Evolutionary conservation across 495 filamentous ascomycete genomes (phyloP).

Genomic region (Penicillium paradoxum): DNA sequence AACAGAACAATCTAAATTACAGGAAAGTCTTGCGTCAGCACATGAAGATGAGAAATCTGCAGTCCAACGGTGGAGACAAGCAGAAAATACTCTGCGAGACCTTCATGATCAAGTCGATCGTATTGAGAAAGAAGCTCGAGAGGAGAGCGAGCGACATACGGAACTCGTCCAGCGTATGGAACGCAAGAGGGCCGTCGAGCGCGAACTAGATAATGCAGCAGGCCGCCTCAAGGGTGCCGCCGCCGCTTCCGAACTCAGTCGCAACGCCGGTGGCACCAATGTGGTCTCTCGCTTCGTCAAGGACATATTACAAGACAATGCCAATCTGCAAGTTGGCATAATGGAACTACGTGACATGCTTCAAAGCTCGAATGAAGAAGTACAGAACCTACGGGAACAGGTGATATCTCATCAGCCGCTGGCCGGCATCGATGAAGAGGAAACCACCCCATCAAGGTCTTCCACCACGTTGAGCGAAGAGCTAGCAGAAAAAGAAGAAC

Average conservation of each 20-base stretch:
- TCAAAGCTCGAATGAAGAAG: constrained; percentile 87
- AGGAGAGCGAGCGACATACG: constrained; percentile 76
- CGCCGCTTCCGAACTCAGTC: constrained; percentile 55
- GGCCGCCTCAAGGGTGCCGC: constrained; percentile 75
- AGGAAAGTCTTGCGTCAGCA: constrained; percentile 57
- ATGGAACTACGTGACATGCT: constrained; percentile 89
- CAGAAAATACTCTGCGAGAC: constrained; percentile 65
- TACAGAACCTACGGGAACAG: constrained; percentile 79
- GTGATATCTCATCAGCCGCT: constrained; percentile 73
- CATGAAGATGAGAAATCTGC: constrained; percentile 70
- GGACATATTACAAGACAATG: constrained; percentile 93
- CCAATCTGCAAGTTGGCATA: constrained; percentile 83
- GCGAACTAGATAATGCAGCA: constrained; percentile 69
- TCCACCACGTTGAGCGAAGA: constrained; percentile 62
- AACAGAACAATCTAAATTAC: constrained; percentile 68
- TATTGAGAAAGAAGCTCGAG: constrained; percentile 77
- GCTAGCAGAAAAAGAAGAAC: constrained; percentile 50
- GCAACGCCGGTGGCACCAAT: constrained; percentile 49
- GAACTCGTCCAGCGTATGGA: constrained; percentile 80
- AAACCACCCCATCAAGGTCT: constrained; percentile 9
- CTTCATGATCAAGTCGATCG: constrained; percentile 83
- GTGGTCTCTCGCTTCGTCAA: constrained; percentile 92
- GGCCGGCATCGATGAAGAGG: constrained; percentile 31
- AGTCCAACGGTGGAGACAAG: constrained; percentile 73
- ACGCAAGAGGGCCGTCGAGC: constrained; percentile 65